phyloP scores from a whole-genome alignment of 2,329 filamentous ascomycete species.

The Microdochium nivale region DNA sequence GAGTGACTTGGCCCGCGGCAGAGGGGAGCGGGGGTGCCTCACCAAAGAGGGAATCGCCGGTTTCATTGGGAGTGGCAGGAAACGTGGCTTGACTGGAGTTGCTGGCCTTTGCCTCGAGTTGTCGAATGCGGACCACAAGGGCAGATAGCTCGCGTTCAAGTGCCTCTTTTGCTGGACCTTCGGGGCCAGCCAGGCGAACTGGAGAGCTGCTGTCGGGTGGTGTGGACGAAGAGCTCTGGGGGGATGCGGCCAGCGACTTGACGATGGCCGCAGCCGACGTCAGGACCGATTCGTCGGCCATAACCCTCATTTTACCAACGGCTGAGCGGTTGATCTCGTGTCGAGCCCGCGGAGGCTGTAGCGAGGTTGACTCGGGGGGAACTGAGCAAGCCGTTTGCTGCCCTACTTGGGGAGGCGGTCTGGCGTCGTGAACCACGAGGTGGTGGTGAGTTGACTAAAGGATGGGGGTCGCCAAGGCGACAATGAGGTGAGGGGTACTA shows the following conservation, averaged over 20 bases:
- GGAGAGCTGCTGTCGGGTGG: conserved; percentile 34
- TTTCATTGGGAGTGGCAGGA: conserved; percentile 78
- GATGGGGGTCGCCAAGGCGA: not conserved
- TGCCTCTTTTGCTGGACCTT: conserved; percentile 64
- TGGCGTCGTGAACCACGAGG: not conserved
- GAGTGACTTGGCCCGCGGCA: conserved; percentile 30
- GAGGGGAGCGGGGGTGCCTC: conserved; percentile 41
- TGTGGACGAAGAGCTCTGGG: conserved; percentile 27
- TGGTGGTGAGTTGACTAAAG: not conserved
- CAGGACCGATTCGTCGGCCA: conserved; percentile 48
- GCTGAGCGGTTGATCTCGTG: not conserved
- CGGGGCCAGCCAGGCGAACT: conserved; percentile 68
- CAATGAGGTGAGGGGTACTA: not conserved
- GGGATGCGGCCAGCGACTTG: conserved; percentile 39
- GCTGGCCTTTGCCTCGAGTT: conserved; percentile 71
- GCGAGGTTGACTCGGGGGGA: not conserved
- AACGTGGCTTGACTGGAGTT: conserved; percentile 48
- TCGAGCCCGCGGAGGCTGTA: not conserved
- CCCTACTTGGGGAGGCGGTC: not conserved
- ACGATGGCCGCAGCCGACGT: conserved; percentile 45
- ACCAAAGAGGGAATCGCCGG: conserved; percentile 53
- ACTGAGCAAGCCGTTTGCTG: too few relatives aligned
- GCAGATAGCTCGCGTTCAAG: conserved; percentile 79
- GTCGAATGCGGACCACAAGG: conserved; percentile 68
- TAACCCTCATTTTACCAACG: conserved; percentile 13